Conservation (phyloP, 1,139 yeast genomes). For the Pichia sp. region DNA sequence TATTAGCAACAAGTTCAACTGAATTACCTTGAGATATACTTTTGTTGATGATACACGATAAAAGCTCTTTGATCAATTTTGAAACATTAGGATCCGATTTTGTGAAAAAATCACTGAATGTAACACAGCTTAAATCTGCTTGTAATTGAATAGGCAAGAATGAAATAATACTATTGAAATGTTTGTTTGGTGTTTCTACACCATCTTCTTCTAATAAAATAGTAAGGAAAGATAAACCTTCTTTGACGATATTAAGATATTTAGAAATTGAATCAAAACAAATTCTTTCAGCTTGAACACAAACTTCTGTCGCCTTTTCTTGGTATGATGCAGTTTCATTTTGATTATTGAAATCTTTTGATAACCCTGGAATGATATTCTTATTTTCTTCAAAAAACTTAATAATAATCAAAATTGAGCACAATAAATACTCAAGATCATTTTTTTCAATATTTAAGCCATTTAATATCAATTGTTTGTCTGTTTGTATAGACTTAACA, state of each 20-base stretch:
- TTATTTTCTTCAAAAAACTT: slow-evolving; percentile 58
- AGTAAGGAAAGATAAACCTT: slow-evolving; percentile 84
- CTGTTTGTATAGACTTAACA: slow-evolving; percentile 43
- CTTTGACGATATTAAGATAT: slow-evolving; percentile 77
- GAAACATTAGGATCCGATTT: slow-evolving; percentile 58
- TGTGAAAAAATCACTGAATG: slow-evolving; percentile 75
- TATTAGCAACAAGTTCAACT: slow-evolving; percentile 84
- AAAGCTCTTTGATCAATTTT: slow-evolving; percentile 76
- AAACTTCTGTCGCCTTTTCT: slow-evolving; percentile 54
- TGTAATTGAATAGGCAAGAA: slow-evolving; percentile 68
- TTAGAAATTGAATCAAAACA: slow-evolving; percentile 80
- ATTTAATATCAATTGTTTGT: slow-evolving; percentile 36
- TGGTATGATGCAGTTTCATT: slow-evolving; percentile 30
- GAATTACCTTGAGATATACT: slow-evolving; percentile 91
- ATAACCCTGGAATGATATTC: slow-evolving; percentile 61
- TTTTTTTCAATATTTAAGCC: slow-evolving; percentile 50
- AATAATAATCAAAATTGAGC: slow-evolving; percentile 62
- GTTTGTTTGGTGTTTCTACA: slow-evolving; percentile 12
- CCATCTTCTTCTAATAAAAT: slow-evolving; percentile 75
- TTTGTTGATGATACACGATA: slow-evolving; percentile 85
- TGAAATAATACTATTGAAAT: slow-evolving; percentile 62
- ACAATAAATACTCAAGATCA: slow-evolving; percentile 63
- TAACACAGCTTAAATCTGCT: slow-evolving; percentile 60
- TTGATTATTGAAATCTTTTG: slow-evolving; percentile 36
- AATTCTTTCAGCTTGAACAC: slow-evolving; percentile 88